Percentiles rank a stretch among this genome's conserved stretches.
These are phyloP conservation scores for Fusarium brachygibbosum DNA, from an alignment of 2,329 filamentous ascomycete species.

Conservation along the genomic window DNA sequence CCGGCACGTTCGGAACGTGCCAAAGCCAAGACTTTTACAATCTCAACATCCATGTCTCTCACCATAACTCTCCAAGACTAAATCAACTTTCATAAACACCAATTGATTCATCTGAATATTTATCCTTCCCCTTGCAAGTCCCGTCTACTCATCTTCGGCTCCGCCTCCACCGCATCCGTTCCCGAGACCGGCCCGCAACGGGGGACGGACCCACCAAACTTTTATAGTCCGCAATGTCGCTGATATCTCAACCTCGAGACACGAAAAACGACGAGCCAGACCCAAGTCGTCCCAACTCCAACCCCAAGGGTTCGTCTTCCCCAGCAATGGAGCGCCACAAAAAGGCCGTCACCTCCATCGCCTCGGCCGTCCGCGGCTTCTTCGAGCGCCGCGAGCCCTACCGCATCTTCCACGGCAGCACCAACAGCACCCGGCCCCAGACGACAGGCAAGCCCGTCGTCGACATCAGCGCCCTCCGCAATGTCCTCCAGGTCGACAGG, in stretches of 20 bases:
- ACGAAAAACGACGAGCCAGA: slow-evolving; percentile 15
- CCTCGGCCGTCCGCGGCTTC: slow-evolving; percentile 60
- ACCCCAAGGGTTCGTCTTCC: slow-evolving; percentile 3
- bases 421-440: slow-evolving; percentile 77
- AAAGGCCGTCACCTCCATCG: slow-evolving; percentile 59
- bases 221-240: slow-evolving; percentile 29
- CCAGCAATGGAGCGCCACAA: slow-evolving; percentile 60
- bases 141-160: slow-evolving; percentile 25
- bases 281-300: background rate
- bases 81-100: background rate
- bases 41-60: slow-evolving; percentile 2
- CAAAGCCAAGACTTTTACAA: slow-evolving; percentile 8
- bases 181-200: slow-evolving; percentile 35
- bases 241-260: slow-evolving; percentile 19
- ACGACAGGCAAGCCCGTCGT: slow-evolving; percentile 68
- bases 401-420: slow-evolving; percentile 81
- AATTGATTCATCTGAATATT: background rate
- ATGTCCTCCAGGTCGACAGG: slow-evolving; percentile 72
- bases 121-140: background rate
- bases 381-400: slow-evolving; percentile 66
- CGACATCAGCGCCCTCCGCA: slow-evolving; percentile 75
- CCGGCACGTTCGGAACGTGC: slow-evolving; percentile 26
- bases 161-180: slow-evolving; percentile 29
- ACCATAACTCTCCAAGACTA: background rate
- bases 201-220: slow-evolving; percentile 32